phyloP scores from a whole-genome alignment of 805 yeast genomes.

The Metschnikowia sp. region DNA sequence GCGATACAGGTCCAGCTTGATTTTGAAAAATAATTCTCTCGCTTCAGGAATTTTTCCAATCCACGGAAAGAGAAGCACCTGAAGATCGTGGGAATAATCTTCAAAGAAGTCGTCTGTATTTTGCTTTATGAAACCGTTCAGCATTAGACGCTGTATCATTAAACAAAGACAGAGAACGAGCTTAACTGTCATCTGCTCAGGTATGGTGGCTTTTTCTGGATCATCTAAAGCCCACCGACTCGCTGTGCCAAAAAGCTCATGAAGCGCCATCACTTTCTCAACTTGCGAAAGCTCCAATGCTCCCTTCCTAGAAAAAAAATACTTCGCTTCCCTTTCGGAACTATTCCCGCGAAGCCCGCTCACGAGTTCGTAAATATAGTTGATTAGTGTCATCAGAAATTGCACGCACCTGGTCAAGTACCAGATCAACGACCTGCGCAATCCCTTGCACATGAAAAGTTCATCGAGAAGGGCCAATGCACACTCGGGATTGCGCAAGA shows the following conservation, averaged over 20 bases:
- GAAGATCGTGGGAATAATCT: conserved; percentile 59
- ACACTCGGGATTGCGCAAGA: conserved; percentile 49
- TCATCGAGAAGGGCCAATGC: conserved; percentile 63
- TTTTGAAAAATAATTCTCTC: conserved; percentile 48
- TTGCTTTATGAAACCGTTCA: conserved; percentile 41
- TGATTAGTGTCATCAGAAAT: conserved; percentile 52
- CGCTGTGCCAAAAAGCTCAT: conserved; percentile 62
- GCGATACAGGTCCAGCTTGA: conserved; percentile 18
- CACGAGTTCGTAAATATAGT: conserved; percentile 60
- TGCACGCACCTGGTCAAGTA: conserved; percentile 57
- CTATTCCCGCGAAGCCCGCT: conserved; percentile 53
- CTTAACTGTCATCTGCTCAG: conserved; percentile 28
- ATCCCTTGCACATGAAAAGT: conserved; percentile 64
- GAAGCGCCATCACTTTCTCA: conserved; percentile 64
- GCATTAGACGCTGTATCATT: conserved; percentile 54
- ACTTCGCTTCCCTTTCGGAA: conserved; percentile 18
- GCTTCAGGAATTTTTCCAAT: conserved; percentile 63
- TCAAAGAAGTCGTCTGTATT: conserved; percentile 29
- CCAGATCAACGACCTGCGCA: conserved; percentile 63
- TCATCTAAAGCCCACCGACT: conserved; percentile 31
- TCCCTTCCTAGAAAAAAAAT: conserved; percentile 57
- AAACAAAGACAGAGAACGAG: conserved; percentile 56
- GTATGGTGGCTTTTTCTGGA: conserved; percentile 12
- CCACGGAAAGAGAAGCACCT: conserved; percentile 61
- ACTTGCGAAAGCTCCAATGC: conserved; percentile 49